phyloP scores from a whole-genome alignment of 192 early-diverging fungal species.

The Chytriomyces sp. region DNA sequence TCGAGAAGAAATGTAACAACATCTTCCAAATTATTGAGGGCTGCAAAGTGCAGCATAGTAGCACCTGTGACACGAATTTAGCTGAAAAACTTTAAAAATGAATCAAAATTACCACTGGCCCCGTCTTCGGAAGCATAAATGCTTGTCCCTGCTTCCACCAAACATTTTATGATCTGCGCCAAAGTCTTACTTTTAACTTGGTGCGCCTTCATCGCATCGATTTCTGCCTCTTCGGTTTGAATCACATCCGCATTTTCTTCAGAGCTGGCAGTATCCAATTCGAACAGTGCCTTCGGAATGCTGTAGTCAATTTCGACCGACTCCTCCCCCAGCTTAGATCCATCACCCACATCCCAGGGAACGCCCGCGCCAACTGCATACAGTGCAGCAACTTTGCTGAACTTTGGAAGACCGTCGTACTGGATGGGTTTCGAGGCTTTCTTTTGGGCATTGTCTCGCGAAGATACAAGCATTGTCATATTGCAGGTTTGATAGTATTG shows the following conservation, averaged over 20 bases:
- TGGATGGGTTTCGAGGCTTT: background rate
- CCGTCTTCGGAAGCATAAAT: background rate
- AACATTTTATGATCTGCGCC: background rate
- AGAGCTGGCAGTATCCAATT: background rate
- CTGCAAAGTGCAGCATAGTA: slow-evolving; percentile 18
- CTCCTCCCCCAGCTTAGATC: background rate
- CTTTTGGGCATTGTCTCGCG: background rate
- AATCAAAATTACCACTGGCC: background rate
- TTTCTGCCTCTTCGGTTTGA: background rate
- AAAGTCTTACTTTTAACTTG: background rate
- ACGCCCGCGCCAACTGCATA: slow-evolving; percentile 19
- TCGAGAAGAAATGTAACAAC: background rate
- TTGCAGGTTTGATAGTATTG: background rate
- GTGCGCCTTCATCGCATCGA: background rate
- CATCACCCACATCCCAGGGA: slow-evolving; percentile 16
- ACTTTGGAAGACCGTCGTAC: background rate
- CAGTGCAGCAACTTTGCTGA: slow-evolving; percentile 12
- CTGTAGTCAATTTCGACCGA: slow-evolving; percentile 3
- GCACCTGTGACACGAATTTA: background rate
- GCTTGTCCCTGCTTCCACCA: slow-evolving; percentile 18
- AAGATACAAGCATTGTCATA: background rate
- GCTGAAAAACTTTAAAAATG: background rate
- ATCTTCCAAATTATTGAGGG: slow-evolving; percentile 10
- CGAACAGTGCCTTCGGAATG: background rate
- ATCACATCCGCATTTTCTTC: background rate